phyloP scores from a whole-genome alignment of 768 basidiomycete species.

The Termitomyces heimii region DNA sequence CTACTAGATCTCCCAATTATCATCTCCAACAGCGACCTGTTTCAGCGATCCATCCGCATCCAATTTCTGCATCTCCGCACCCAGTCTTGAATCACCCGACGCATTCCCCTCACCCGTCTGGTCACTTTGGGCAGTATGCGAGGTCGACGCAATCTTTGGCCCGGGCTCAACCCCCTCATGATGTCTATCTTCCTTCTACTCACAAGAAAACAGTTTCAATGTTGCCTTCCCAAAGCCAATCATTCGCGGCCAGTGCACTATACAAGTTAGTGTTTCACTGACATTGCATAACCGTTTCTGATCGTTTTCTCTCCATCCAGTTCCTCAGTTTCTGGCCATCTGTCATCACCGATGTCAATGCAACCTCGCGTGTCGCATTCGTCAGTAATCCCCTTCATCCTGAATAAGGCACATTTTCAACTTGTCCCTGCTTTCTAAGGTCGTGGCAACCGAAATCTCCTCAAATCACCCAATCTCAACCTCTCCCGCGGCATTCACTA shows the following conservation, averaged over 20 bases:
- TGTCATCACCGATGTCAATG: conserved; percentile 17
- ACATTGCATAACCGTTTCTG: neutral
- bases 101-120: neutral
- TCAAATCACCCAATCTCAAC: neutral
- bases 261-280: conserved; percentile 43
- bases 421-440: neutral
- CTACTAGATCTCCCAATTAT: conserved; percentile 7
- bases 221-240: conserved; percentile 26
- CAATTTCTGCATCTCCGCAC: neutral
- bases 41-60: conserved; percentile 2
- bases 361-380: conserved; percentile 11
- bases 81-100: neutral
- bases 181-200: conserved; percentile 43
- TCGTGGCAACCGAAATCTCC: conserved; percentile 2
- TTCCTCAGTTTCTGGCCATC: conserved; percentile 47
- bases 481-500: neutral
- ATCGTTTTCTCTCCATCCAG: conserved; percentile 21
- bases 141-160: conserved; percentile 2
- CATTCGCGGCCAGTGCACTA: conserved; percentile 31
- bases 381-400: conserved; percentile 5
- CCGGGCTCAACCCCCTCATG: conserved; percentile 10
- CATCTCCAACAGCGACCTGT: conserved; percentile 8
- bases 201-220: conserved; percentile 21
- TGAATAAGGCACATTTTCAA: neutral
- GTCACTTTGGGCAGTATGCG: conserved; percentile 3